Percentiles rank a stretch among this genome's conserved stretches.
phyloP scores from a whole-genome alignment of 257 asterid species.

The Fraxinus quadrangulata region DNA sequence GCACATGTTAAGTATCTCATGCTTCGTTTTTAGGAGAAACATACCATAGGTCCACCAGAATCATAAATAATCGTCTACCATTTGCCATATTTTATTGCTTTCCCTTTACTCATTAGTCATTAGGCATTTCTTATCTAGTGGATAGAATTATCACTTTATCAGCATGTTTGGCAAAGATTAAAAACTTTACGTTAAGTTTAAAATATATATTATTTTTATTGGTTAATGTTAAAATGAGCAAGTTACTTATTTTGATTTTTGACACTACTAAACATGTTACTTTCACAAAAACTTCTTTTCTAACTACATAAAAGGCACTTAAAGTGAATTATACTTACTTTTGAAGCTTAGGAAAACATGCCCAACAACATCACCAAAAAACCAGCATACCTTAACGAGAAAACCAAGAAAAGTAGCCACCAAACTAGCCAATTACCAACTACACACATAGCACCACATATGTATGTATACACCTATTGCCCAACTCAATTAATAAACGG shows the following conservation, averaged over 20 bases:
- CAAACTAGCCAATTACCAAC: background rate
- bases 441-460: background rate
- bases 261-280: too few relatives aligned
- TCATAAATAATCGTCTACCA: background rate
- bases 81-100: background rate
- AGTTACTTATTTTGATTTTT: too few relatives aligned
- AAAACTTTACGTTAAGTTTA: background rate
- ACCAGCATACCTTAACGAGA: background rate
- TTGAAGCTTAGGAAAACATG: background rate
- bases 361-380: background rate
- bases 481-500: background rate
- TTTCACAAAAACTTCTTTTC: background rate
- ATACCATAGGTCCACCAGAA: background rate
- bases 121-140: background rate
- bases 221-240: background rate
- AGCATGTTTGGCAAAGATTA: background rate
- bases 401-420: background rate
- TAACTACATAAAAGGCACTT: background rate
- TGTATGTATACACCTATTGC: background rate
- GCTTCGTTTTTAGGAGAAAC: background rate
- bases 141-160: background rate
- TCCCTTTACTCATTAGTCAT: background rate
- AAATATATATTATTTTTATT: background rate
- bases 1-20: slow-evolving; percentile 12
- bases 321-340: too few relatives aligned